A percentile compares a stretch with the other conserved stretches of the same genome.
These are phyloP conservation scores for Coffea eugenioides DNA, from an alignment of 257 asterid species.

Conservation along the genomic window DNA sequence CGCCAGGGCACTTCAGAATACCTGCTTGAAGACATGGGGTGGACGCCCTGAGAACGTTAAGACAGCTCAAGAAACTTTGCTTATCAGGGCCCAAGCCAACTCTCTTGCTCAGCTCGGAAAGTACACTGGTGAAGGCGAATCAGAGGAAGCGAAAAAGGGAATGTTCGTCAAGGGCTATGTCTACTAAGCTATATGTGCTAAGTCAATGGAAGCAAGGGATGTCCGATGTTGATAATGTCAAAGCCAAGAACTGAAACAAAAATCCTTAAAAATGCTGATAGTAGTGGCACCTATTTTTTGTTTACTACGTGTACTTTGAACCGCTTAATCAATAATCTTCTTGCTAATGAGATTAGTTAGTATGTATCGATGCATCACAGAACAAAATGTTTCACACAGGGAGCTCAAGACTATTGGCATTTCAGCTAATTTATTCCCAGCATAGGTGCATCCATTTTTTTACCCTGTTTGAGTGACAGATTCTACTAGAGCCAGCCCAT, in stretches of 20 bases:
- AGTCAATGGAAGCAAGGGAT: background rate
- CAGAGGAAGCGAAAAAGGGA: constrained; percentile 74
- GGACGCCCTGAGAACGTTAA: constrained; percentile 61
- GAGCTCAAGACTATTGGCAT: too few species aligned
- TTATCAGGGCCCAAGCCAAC: constrained; percentile 65
- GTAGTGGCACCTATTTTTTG: constrained; percentile 27
- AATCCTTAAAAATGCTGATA: constrained; percentile 2
- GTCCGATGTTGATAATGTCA: constrained; percentile 12
- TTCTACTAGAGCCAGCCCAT: too few species aligned
- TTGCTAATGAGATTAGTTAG: constrained; percentile 38
- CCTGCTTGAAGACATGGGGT: constrained; percentile 78
- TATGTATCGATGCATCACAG: constrained; percentile 9
- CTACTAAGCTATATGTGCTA: constrained; percentile 38
- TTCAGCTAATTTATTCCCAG: too few species aligned
- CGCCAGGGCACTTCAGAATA: constrained; percentile 78
- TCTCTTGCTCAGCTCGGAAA: constrained; percentile 82
- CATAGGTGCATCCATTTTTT: too few species aligned
- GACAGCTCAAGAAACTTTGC: constrained; percentile 66
- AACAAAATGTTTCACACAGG: too few species aligned
- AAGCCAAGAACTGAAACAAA: constrained; percentile 13
- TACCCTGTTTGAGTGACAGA: too few species aligned
- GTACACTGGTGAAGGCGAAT: constrained; percentile 71
- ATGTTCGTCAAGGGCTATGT: constrained; percentile 71
- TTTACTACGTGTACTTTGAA: constrained; percentile 28
- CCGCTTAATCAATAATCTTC: constrained; percentile 19